Conservation (phyloP, 768 basidiomycete species). For the Imleria badia region DNA sequence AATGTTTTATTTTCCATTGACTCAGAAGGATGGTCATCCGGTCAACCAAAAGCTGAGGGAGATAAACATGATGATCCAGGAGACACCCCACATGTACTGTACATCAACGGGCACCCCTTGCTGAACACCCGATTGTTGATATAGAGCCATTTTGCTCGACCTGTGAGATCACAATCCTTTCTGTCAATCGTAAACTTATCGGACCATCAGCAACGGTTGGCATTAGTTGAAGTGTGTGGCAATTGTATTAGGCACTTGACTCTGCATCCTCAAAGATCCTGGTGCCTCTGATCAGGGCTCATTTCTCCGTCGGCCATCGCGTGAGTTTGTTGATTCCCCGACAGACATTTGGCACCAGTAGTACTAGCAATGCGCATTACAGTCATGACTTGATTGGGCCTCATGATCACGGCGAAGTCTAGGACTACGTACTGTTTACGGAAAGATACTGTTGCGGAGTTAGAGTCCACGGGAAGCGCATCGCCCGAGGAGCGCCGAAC, state of each 20-base stretch:
- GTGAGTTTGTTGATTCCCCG: no score
- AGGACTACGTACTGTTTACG: not conserved
- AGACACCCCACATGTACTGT: slow-evolving; percentile 54
- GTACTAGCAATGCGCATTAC: no score
- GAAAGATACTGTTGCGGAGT: not conserved
- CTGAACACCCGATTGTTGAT: slow-evolving; percentile 72
- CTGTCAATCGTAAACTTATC: not conserved
- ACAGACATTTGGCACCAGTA: no score
- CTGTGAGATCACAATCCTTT: not conserved
- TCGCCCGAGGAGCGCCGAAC: no score
- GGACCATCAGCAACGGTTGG: not conserved
- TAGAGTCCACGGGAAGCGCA: not conserved
- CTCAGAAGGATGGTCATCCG: slow-evolving; percentile 29
- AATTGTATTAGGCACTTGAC: no score
- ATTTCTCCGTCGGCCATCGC: no score
- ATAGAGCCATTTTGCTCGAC: slow-evolving; percentile 30
- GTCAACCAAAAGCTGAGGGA: slow-evolving; percentile 17
- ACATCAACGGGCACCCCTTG: slow-evolving; percentile 75
- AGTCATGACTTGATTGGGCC: no score
- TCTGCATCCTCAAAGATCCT: no score
- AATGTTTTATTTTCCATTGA: slow-evolving; percentile 55
- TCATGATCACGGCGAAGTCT: no score
- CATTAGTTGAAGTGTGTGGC: no score
- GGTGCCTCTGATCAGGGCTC: no score
- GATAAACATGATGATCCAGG: slow-evolving; percentile 23